A percentile compares a stretch with the other conserved stretches of the same genome.
Evolutionary conservation across 2,329 filamentous ascomycete genomes (phyloP).

Genomic region (Teratosphaeria nubilosa): DNA sequence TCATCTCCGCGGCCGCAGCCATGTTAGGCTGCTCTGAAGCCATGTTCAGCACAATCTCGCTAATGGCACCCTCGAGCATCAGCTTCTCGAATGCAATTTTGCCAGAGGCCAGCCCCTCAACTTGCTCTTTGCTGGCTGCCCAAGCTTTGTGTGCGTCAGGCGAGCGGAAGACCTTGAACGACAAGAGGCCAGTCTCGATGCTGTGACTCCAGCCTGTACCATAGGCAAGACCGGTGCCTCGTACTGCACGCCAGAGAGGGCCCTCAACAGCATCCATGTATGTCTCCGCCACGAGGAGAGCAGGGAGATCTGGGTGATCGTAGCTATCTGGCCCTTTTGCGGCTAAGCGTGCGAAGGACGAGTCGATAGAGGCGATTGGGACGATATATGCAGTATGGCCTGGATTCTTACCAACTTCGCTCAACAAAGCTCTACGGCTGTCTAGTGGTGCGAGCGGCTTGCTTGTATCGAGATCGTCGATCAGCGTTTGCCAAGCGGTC

Average conservation of each 20-base stretch:
- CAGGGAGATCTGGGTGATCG: conserved; percentile 66
- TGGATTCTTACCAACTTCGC: conserved; percentile 60
- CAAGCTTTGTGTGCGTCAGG: conserved; percentile 85
- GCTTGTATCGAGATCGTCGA: conserved; percentile 40
- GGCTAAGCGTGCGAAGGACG: conserved; percentile 73
- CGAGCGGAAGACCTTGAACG: conserved; percentile 81
- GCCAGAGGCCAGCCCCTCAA: conserved; percentile 65
- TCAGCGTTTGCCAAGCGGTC: conserved; percentile 63
- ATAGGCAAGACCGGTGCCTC: conserved; percentile 88
- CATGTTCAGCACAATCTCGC: conserved; percentile 73
- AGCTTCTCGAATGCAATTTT: conserved; percentile 63
- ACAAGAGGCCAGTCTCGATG: conserved; percentile 67
- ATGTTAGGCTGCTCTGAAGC: conserved; percentile 86
- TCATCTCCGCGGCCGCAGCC: conserved; percentile 68
- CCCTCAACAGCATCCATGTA: conserved; percentile 93
- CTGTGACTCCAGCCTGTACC: conserved; percentile 71
- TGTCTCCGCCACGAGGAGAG: conserved; percentile 75
- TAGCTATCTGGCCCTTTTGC: conserved; percentile 65
- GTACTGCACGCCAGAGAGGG: conserved; percentile 85
- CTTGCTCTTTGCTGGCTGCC: conserved; percentile 60
- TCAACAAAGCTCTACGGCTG: conserved; percentile 61
- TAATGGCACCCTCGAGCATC: conserved; percentile 82
- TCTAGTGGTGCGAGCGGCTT: conserved; percentile 59
- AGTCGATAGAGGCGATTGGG: conserved; percentile 86
- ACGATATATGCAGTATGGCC: conserved; percentile 70